A percentile compares a stretch with the other conserved stretches of the same genome.
These are phyloP conservation scores for Leishmania aethiopica DNA, from an alignment of 208 protist genomes.

Conservation along the genomic window DNA sequence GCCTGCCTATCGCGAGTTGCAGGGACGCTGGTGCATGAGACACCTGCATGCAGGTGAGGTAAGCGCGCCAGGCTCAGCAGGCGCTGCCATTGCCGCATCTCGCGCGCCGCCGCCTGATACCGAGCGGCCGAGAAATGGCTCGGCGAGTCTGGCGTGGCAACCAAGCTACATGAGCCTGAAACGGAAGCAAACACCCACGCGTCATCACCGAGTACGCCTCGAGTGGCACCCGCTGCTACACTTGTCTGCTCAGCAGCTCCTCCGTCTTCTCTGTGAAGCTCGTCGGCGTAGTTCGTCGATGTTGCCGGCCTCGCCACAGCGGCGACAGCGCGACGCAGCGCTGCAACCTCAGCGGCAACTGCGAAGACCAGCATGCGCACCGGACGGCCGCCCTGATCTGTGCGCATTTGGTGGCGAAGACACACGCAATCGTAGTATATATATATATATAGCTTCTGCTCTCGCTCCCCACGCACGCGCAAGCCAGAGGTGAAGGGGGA, in stretches of 20 bases:
- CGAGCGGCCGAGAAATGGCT: neutral
- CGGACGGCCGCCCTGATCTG: neutral
- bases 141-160: neutral
- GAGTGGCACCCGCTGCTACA: neutral
- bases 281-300: neutral
- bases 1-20: neutral
- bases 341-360: neutral
- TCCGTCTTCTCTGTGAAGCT: neutral
- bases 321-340: constrained; percentile 2
- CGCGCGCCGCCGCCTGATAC: neutral
- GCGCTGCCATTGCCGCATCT: constrained; percentile 6
- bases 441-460: neutral
- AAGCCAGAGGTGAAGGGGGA: neutral
- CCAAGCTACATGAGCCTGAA: neutral
- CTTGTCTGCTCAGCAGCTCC: neutral
- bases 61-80: neutral
- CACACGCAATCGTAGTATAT: neutral
- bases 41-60: neutral
- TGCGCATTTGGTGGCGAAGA: neutral
- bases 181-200: neutral
- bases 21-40: neutral
- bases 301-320: neutral
- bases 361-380: constrained; percentile 23
- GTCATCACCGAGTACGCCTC: neutral
- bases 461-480: neutral